Conservation (phyloP, 2,329 filamentous ascomycete genomes). For the Pseudogymnoascus sp. region DNA sequence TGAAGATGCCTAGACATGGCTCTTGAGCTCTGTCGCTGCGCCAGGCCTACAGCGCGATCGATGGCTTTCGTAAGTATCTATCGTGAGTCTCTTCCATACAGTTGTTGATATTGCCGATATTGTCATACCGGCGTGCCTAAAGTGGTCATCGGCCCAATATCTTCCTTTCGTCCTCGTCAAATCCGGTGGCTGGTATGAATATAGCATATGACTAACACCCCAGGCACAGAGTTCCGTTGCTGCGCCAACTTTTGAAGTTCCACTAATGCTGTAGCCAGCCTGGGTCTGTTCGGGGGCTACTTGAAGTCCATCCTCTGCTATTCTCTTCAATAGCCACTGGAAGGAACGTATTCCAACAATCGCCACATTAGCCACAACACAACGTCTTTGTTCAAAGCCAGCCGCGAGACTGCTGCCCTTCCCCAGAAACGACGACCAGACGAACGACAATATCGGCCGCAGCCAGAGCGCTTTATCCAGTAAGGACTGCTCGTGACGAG, state of each 20-base stretch:
- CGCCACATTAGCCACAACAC: neutral
- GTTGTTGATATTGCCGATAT: neutral
- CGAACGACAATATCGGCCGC: neutral
- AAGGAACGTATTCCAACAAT: neutral
- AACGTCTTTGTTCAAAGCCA: neutral
- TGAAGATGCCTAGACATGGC: neutral
- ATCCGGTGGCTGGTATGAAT: neutral
- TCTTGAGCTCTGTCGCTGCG: neutral
- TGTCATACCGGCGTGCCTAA: constrained; percentile 5
- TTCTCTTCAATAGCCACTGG: neutral
- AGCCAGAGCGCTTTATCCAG: neutral
- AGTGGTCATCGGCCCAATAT: neutral
- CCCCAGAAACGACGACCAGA: neutral
- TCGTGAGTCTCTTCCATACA: constrained; percentile 2
- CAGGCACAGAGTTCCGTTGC: neutral
- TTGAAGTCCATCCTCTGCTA: neutral
- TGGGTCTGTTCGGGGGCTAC: neutral
- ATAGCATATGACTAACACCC: constrained; percentile 4
- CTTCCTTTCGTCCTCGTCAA: neutral
- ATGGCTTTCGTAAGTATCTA: neutral
- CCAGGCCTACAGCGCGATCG: neutral
- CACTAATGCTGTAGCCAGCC: neutral
- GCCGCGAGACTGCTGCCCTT: neutral
- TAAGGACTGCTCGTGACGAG: neutral
- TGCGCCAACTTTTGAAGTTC: neutral